Evolutionary conservation across 768 basidiomycete species (phyloP), one percentile per base, ranked within the genome.

Genomic region (Tricholoma bakamatsutake): DNA sequence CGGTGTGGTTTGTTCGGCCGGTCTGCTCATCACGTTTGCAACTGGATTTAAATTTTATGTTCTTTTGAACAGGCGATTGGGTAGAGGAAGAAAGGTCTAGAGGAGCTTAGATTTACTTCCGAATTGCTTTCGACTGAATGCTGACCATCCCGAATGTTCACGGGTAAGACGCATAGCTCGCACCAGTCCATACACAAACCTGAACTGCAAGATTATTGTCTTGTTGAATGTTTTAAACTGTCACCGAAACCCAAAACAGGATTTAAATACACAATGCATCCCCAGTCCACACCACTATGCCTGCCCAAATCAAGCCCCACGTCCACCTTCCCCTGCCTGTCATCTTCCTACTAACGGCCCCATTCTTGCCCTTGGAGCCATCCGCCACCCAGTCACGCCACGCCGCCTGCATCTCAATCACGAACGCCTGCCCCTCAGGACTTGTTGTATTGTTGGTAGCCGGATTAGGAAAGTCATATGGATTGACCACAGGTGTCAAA

Each of bases 341-440:
- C 21, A 45, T 45, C 24, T 27, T 47, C 46, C 18, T 3, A 30
- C 46, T 6, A 30, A 50, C n/a, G 9, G 70, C 75, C 17, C 57
- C 68, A 62, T 78, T 84, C n/a, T 67, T 71, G 6, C 85, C 84
- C 27, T 73, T 69, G 3, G 78, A 70, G 0, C 87, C 86, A 28
- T 66, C 76, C 0, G 69, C 72, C 1, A 79, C 76, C 89, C 90
- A 93, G 60, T 92, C 91, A 43, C 77, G 73, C 76, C 84, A 89
- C 4, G 88, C 87, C 0, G 88, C 80, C 56, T 91, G 76, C 70
- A 93, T 76, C 63, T 84, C 76, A 5, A 94, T 67, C 10, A 88
- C 81, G 67, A 95, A 95, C 6, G 87, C 88, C 71, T 94, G 78
- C 0, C 77, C 84, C 67, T 95, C 93, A 1, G 92, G 80, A 57